Evolutionary conservation across 805 yeast genomes (phyloP), one percentile per base, ranked within the genome.

Genomic region (Pichia eremophila): DNA sequence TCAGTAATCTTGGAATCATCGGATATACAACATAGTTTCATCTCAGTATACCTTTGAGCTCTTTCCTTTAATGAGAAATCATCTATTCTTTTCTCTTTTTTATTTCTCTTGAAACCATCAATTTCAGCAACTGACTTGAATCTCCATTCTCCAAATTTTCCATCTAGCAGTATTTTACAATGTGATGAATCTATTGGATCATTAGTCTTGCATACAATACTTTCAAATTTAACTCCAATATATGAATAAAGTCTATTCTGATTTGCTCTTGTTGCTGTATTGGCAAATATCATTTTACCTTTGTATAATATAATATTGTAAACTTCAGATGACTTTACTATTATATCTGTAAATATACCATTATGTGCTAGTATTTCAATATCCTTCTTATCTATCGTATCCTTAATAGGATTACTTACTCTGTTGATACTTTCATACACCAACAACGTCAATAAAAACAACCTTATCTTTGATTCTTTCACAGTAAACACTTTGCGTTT

Each of bases 161-260:
- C 47, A 5, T 36, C 25, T 8, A 45, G 19, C 34, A 54, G 31
- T 8, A 39, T 25, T 41, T 54, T 54, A 22, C 31, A 47, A 43
- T 54, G 57, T 17, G 42, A 37, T 14, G 37, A 32, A 41, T 41
- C 36, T 11, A 56, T n/a, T 17, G 48, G 41, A 15, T 36, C 32
- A 25, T 35, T 29, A 15, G 44, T 41, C 29, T 44, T 40, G 8
- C 46, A 44, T 8, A 53, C 22, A 28, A 53, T n/a, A 9, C 46
- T 43, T 32, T 54, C 57, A 41, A 54, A 53, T 27, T 50, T 48
- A 17, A 46, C 14, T 10, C 57, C 57, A 27, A 54, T 52, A 40
- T 47, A 54, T 22, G 53, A 37, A 19, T 43, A 32, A 17, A 44
- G 28, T 38, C 22, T 25, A 25, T 45, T 27, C 15, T 53, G 50